Evolutionary conservation across 1,284 basidiomycete species (phyloP), one percentile per base, ranked within the genome.

Genomic region (Leucoagaricus sp.): DNA sequence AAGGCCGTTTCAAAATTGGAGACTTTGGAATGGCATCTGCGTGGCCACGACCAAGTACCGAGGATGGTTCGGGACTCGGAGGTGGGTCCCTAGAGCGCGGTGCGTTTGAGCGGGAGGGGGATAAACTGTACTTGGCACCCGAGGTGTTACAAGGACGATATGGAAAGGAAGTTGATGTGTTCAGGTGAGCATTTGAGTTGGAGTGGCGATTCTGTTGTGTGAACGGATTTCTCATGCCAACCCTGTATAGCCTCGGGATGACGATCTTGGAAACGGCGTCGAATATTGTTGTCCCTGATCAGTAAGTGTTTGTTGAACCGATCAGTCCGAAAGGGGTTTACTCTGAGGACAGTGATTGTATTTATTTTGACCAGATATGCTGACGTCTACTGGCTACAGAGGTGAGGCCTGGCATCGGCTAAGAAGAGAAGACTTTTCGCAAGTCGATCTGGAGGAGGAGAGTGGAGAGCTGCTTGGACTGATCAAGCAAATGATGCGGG

Each of bases 1-100:
- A 90, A 58, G 96, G 96, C 5, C 86, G 91, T 26, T 90, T 99
- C 75, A 97, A 96, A 79, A 96, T 99, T 68, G 95, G 95, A 13
- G 97, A 99, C 73, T 99, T 99, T 79, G 97, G 97, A n/a, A 90
- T 98, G 82, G 95, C 95, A 5, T 89, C 91, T 2, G 65, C 91
- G 50, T 94, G 91, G 88, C 93, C 93, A 2, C 79, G 93, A 44
- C 76, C 74, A 1, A 61, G 60, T 26, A 67, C 66, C 9, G 64
- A 51, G 13, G 44, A 49, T 44, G 45, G 28, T 31, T 55, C 29
- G 53, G 55, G 44, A 47, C 57, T 44, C 47, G 44, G 49, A 45
- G 66, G 71, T 58, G 49, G 56, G 44, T 54, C 71, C 58, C 60
- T 61, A 64, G 59, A 70, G 60, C 72, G 74, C 17, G 81, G 81